These are phyloP conservation scores for Clavispora phyllophila DNA, from an alignment of 805 yeast genomes.

Conservation along the genomic window DNA sequence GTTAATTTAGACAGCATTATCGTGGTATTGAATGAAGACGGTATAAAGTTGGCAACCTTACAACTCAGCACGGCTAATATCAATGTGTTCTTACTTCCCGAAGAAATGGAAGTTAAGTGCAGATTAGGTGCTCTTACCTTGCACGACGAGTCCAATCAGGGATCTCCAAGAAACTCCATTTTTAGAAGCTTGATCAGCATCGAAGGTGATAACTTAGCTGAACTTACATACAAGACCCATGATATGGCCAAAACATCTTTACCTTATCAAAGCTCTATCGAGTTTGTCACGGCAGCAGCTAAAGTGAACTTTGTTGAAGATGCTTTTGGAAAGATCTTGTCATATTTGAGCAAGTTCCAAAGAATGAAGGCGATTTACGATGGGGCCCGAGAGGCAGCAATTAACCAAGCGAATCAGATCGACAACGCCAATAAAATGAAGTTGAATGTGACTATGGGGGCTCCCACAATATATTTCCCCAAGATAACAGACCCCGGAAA, in stretches of 20 bases:
- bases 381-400: slow-evolving; percentile 80
- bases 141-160: slow-evolving; percentile 69
- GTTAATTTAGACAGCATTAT: slow-evolving; percentile 69
- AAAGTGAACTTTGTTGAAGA: slow-evolving; percentile 76
- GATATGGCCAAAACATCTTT: slow-evolving; percentile 46
- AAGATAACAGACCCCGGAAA: slow-evolving; percentile 38
- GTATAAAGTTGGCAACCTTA: slow-evolving; percentile 74
- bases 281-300: slow-evolving; percentile 70
- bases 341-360: slow-evolving; percentile 68
- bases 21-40: slow-evolving; percentile 75
- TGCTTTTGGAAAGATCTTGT: slow-evolving; percentile 62
- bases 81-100: slow-evolving; percentile 63
- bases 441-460: slow-evolving; percentile 64
- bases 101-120: slow-evolving; percentile 65
- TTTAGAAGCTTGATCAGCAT: slow-evolving; percentile 67
- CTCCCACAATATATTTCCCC: slow-evolving; percentile 85
- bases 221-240: slow-evolving; percentile 77
- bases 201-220: slow-evolving; percentile 77
- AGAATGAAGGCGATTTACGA: slow-evolving; percentile 89
- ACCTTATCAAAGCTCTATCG: slow-evolving; percentile 51
- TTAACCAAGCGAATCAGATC: slow-evolving; percentile 69
- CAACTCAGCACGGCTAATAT: slow-evolving; percentile 70
- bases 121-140: slow-evolving; percentile 74
- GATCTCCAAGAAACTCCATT: slow-evolving; percentile 52
- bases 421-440: slow-evolving; percentile 57